phyloP scores from a whole-genome alignment of 345 rosid species.

The Rhodamnia rubescens region DNA sequence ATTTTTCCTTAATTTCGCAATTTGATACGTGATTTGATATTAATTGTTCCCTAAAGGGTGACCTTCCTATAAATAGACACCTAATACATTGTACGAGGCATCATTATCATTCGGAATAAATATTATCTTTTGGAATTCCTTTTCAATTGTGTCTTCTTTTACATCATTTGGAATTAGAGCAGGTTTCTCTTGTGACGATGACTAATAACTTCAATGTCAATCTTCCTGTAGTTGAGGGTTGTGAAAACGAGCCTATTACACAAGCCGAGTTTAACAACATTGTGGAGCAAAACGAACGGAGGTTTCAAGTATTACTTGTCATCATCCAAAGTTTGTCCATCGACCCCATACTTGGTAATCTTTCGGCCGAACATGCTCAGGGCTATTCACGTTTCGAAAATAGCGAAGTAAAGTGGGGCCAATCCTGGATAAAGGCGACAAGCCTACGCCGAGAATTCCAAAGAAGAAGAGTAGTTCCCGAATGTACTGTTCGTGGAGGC shows the following conservation, averaged over 20 bases:
- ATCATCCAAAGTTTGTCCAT: not conserved
- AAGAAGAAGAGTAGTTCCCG: not conserved
- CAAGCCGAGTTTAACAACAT: not conserved
- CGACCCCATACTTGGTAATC: not conserved
- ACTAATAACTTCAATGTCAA: not conserved
- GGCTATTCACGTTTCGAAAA: accelerated
- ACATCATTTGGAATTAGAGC: not conserved
- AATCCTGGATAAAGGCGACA: not conserved
- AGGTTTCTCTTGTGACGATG: not conserved
- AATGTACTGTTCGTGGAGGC: not conserved
- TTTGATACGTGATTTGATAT: not conserved
- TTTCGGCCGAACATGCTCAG: not conserved
- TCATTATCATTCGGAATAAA: not conserved
- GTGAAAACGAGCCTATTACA: not conserved
- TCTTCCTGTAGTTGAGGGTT: too few relatives aligned
- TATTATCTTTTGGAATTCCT: not conserved
- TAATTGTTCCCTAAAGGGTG: not conserved
- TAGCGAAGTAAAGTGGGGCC: not conserved
- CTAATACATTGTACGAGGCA: not conserved
- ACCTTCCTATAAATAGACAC: accelerated
- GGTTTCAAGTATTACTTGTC: not conserved
- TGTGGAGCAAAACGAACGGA: not conserved
- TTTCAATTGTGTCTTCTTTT: not conserved
- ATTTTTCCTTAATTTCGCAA: not conserved
- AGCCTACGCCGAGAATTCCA: not conserved